Evolutionary conservation across 2,329 filamentous ascomycete genomes (phyloP).

Genomic region (Aspergillus novoparasiticus): DNA sequence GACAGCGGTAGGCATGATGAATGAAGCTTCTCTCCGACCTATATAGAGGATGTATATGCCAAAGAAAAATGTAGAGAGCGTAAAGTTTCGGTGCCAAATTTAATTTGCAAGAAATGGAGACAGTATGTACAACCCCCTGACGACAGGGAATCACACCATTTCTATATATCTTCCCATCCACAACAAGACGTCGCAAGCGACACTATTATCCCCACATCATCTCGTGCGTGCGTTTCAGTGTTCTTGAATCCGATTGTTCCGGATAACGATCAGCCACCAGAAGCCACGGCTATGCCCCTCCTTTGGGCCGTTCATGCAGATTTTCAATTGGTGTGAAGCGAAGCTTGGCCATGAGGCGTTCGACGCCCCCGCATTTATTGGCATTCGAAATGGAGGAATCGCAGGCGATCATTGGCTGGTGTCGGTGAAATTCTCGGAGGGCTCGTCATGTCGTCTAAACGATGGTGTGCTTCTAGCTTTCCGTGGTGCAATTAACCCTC

Average conservation of each 20-base stretch:
- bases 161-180: background rate
- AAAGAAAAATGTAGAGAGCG: background rate
- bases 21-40: background rate
- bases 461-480: conserved; percentile 28
- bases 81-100: background rate
- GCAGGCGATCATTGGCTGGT: conserved; percentile 20
- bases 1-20: conserved; percentile 21
- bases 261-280: background rate
- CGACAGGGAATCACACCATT: background rate
- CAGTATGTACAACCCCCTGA: too few relatives aligned
- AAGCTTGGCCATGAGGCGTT: background rate
- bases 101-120: background rate
- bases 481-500: conserved; percentile 21
- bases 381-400: background rate
- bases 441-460: background rate
- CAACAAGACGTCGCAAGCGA: too few relatives aligned
- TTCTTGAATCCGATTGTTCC: background rate
- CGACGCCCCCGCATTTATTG: background rate
- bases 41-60: background rate
- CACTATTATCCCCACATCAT: background rate
- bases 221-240: background rate
- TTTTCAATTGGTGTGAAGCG: background rate
- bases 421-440: conserved; percentile 31
- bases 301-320: background rate
- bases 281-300: background rate